A percentile compares a stretch with the other conserved stretches of the same genome.
Conservation (phyloP, 2,329 filamentous ascomycete species). For the Colletotrichum higginsianum region DNA sequence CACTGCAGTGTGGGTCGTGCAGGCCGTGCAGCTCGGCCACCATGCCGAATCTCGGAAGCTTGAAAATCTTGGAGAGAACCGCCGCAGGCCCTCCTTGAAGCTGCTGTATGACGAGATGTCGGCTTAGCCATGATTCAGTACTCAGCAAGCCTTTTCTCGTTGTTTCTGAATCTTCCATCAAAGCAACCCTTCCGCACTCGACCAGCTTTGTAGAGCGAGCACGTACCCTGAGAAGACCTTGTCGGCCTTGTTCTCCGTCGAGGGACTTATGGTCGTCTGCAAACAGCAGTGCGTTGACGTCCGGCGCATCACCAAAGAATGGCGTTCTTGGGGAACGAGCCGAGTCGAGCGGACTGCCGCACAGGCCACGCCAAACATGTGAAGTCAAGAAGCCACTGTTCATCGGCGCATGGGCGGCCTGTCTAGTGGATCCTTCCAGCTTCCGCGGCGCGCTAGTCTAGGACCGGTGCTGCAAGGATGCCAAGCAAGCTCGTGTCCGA, state of each 20-base stretch:
- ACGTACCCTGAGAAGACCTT: not conserved
- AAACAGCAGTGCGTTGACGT: constrained; percentile 17
- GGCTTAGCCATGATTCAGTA: constrained; percentile 34
- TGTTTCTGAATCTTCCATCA: not conserved
- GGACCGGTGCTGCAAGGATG: constrained; percentile 9
- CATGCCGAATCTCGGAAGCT: constrained; percentile 40
- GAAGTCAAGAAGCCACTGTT: constrained; percentile 38
- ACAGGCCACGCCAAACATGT: constrained; percentile 39
- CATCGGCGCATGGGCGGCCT: constrained; percentile 25
- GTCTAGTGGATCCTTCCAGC: constrained; percentile 28
- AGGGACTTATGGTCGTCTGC: constrained; percentile 3
- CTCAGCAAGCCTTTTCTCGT: not conserved
- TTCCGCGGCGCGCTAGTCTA: constrained; percentile 37
- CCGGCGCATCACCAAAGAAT: constrained; percentile 31
- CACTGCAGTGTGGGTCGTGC: not conserved
- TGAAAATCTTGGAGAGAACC: constrained; percentile 29
- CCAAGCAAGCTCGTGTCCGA: constrained; percentile 17
- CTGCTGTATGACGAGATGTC: constrained; percentile 34
- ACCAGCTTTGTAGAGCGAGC: not conserved
- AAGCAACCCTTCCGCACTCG: not conserved
- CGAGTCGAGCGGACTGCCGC: constrained; percentile 23
- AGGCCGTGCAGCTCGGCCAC: constrained; percentile 12
- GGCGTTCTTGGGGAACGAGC: constrained; percentile 16
- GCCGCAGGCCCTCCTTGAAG: constrained; percentile 19
- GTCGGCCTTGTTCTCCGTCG: constrained; percentile 14